Conservation (phyloP, 2,329 filamentous ascomycete species). For the Fusarium sp. region DNA sequence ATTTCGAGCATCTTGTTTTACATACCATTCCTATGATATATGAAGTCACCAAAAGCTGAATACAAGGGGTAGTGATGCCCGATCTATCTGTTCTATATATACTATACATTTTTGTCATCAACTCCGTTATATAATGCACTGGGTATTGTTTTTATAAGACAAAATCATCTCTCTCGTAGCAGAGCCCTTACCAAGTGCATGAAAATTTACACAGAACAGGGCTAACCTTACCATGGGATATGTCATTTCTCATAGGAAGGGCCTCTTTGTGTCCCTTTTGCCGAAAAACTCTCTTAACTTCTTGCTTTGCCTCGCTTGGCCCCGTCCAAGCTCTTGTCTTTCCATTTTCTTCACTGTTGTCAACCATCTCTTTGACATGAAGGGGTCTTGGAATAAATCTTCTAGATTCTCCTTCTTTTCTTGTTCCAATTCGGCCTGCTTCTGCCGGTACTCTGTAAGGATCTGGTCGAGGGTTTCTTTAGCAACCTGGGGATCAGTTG, state of each 20-base stretch:
- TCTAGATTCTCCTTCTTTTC: not conserved
- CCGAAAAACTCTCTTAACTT: not conserved
- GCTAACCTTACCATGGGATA: not conserved
- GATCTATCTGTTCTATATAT: not conserved
- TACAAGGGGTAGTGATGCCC: slow-evolving; percentile 1
- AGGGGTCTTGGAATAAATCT: slow-evolving; percentile 23
- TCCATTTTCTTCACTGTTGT: slow-evolving; percentile 1
- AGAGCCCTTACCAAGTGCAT: not conserved
- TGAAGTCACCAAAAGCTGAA: slow-evolving; percentile 23
- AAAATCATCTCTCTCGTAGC: not conserved
- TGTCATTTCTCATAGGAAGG: not conserved
- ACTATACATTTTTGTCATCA: slow-evolving; percentile 4
- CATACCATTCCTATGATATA: slow-evolving; percentile 17
- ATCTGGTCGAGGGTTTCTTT: slow-evolving; percentile 27
- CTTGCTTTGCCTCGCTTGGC: not conserved
- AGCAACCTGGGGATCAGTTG: slow-evolving; percentile 8
- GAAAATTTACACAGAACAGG: not conserved
- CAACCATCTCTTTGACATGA: slow-evolving; percentile 17
- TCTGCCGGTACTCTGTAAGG: slow-evolving; percentile 20
- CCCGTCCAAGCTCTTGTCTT: not conserved
- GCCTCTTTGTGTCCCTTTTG: not conserved
- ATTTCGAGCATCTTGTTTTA: slow-evolving; percentile 7
- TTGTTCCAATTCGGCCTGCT: not conserved
- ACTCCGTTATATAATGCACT: slow-evolving; percentile 4
- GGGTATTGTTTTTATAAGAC: slow-evolving; percentile 22